These are phyloP conservation scores for Plasmopara viticola DNA, from an alignment of 352 stramenopile genomes.

Conservation along the genomic window DNA sequence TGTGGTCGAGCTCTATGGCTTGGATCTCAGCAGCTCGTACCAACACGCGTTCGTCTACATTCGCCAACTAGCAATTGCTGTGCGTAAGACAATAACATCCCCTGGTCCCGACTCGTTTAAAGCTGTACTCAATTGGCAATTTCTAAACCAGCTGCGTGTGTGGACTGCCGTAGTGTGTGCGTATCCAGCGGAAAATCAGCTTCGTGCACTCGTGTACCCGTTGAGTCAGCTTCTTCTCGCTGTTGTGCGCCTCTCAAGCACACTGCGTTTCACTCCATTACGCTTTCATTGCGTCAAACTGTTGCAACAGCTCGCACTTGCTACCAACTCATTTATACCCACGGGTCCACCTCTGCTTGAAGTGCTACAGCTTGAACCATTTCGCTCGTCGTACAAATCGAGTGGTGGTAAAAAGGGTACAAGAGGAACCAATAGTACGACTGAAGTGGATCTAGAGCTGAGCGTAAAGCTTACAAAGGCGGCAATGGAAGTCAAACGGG, in stretches of 20 bases:
- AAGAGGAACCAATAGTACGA: conserved; percentile 24
- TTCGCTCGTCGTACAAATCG: conserved; percentile 80
- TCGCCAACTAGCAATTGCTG: conserved; percentile 95
- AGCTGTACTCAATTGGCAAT: conserved; percentile 96
- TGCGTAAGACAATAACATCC: conserved; percentile 93
- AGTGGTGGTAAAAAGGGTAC: conserved; percentile 33
- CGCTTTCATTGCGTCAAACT: conserved; percentile 96
- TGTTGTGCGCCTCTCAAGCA: conserved; percentile 70
- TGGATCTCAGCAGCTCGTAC: conserved; percentile 96
- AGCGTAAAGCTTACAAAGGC: conserved; percentile 91
- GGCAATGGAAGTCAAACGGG: conserved; percentile 69
- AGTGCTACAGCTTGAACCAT: conserved; percentile 88
- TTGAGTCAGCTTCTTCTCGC: conserved; percentile 88
- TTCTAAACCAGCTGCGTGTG: conserved; percentile 95
- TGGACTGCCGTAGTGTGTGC: conserved; percentile 94
- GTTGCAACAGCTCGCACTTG: conserved; percentile 93
- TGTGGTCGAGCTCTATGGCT: conserved; percentile 96
- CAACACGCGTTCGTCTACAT: conserved; percentile 99
- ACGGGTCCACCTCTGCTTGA: conserved; percentile 92
- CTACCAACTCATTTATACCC: conserved; percentile 93
- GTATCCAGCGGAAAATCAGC: conserved; percentile 76
- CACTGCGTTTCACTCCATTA: conserved; percentile 85
- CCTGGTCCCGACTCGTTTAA: conserved; percentile 88
- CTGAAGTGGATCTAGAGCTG: conserved; percentile 68
- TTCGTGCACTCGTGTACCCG: conserved; percentile 93